Conservation (phyloP, 805 yeast genomes). For the Ogataea trehaloabstinens region DNA sequence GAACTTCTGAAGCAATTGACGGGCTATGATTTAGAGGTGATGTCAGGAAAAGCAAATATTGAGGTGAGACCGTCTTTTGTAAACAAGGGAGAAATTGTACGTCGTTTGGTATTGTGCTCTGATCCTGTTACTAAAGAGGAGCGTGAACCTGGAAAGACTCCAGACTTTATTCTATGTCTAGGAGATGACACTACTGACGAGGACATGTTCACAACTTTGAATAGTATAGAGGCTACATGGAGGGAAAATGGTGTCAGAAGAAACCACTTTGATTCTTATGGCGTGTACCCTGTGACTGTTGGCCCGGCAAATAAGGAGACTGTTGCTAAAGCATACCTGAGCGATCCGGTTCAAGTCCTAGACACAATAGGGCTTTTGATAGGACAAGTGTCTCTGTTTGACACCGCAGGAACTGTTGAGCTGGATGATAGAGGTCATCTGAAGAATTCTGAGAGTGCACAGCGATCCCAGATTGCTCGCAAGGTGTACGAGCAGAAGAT, state of each 20-base stretch:
- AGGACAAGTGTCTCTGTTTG: conserved; percentile 77
- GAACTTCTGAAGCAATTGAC: conserved; percentile 58
- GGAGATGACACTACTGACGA: conserved; percentile 98
- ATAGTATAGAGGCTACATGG: conserved; percentile 58
- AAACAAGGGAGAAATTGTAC: conserved; percentile 95
- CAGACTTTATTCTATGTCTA: conserved; percentile 83
- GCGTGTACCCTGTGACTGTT: conserved; percentile 82
- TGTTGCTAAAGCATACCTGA: conserved; percentile 78
- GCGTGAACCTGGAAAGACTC: conserved; percentile 42
- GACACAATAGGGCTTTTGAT: conserved; percentile 78
- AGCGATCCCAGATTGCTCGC: conserved; percentile 38
- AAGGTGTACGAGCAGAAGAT: conserved; percentile 27
- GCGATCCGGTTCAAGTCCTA: conserved; percentile 79
- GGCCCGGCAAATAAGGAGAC: conserved; percentile 91
- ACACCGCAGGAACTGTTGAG: conserved; percentile 72
- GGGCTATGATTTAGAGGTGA: conserved; percentile 83
- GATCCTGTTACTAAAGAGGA: conserved; percentile 44
- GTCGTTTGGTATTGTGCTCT: conserved; percentile 62
- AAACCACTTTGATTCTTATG: conserved; percentile 51
- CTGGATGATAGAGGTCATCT: conserved; percentile 78
- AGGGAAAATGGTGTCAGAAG: conserved; percentile 37
- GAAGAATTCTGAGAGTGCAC: conserved; percentile 43
- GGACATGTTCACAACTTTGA: conserved; percentile 87
- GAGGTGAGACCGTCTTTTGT: conserved; percentile 96
- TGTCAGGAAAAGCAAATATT: conserved; percentile 95